Conservation (phyloP, 208 protist genomes). For the Trypanosoma vivax region DNA sequence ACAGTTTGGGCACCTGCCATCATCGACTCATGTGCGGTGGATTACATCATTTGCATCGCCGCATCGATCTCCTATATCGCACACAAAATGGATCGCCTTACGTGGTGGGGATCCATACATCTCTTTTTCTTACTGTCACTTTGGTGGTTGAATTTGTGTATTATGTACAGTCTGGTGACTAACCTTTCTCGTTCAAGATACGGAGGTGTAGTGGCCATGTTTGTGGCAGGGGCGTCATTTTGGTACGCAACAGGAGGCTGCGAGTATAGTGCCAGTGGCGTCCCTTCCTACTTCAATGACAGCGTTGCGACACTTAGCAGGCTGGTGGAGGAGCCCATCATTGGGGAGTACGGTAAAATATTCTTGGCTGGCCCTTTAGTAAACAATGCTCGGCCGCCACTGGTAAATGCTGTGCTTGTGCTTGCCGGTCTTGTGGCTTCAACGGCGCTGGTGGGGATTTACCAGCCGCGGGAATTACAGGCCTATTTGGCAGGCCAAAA, state of each 20-base stretch:
- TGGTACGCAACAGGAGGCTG: constrained; percentile 9
- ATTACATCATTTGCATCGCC: constrained; percentile 62
- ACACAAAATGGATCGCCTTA: constrained; percentile 36
- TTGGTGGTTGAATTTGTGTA: constrained; percentile 56
- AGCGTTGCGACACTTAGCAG: neutral
- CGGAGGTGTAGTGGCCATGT: constrained; percentile 31
- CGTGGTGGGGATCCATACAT: constrained; percentile 24
- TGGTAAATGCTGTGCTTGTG: constrained; percentile 8
- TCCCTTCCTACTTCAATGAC: constrained; percentile 10
- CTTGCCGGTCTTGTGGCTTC: constrained; percentile 13
- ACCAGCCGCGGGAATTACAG: constrained; percentile 20
- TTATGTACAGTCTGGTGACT: constrained; percentile 25
- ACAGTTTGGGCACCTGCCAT: constrained; percentile 79
- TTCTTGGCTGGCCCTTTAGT: neutral
- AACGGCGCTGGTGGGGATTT: constrained; percentile 16
- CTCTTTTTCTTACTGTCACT: constrained; percentile 41
- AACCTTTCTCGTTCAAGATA: constrained; percentile 48
- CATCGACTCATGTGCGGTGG: constrained; percentile 62
- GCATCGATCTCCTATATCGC: constrained; percentile 29
- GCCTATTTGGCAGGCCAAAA: constrained; percentile 28
- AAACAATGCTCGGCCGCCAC: neutral
- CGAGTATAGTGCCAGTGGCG: constrained; percentile 14
- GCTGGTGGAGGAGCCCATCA: constrained; percentile 5
- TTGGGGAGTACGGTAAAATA: neutral
- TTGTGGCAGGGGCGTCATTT: constrained; percentile 14